Evolutionary conservation across 169 alveolate genomes (phyloP).

Genomic region (Besnoitia besnoiti): DNA sequence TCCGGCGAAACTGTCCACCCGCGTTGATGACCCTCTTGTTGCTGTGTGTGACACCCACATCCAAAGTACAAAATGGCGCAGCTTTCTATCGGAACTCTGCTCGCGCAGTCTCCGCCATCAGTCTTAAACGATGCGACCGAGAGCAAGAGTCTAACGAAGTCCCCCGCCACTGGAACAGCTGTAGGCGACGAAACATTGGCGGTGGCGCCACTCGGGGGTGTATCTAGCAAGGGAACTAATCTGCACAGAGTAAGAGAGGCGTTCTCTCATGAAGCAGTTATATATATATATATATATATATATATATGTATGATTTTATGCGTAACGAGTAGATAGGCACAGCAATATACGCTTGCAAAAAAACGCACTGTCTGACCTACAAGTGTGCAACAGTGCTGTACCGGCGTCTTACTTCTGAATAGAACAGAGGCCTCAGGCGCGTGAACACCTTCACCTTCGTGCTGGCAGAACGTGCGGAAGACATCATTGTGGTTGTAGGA

Average conservation of each 20-base stretch:
- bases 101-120: no score
- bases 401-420: not conserved
- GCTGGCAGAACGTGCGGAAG: not conserved
- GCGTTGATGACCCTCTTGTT: not conserved
- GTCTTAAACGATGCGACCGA: not conserved
- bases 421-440: not conserved
- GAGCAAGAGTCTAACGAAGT: not conserved
- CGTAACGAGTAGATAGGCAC: no score
- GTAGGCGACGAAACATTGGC: not conserved
- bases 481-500: no score
- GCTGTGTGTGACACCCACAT: not conserved
- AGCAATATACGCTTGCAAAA: not conserved
- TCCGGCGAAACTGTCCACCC: constrained; percentile 22
- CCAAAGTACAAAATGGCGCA: not conserved
- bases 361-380: not conserved
- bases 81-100: no score
- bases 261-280: no score
- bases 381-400: no score
- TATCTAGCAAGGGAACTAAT: no score
- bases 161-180: not conserved
- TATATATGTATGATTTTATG: no score
- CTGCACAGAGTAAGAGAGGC: no score
- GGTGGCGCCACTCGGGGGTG: no score
- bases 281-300: no score
- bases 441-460: not conserved